phyloP scores from a whole-genome alignment of 768 basidiomycete species.

The Mrakia blollopis region DNA sequence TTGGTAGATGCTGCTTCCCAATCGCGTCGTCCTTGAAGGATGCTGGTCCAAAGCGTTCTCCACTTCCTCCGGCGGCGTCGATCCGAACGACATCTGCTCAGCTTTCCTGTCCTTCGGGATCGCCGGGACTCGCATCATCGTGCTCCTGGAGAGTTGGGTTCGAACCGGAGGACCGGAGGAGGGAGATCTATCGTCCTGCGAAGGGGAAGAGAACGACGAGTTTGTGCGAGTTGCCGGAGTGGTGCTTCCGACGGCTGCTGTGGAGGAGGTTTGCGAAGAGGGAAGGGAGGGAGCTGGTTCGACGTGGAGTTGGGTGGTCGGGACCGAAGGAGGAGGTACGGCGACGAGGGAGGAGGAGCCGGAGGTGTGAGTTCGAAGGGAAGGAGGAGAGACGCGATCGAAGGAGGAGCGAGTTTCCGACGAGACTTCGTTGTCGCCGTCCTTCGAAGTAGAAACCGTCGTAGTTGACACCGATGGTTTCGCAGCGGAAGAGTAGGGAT shows the following conservation, averaged over 20 bases:
- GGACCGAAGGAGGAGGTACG: background rate
- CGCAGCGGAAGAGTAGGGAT: background rate
- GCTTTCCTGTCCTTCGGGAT: constrained; percentile 20
- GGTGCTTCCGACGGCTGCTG: background rate
- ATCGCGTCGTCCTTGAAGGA: background rate
- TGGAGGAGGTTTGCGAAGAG: background rate
- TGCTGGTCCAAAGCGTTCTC: background rate
- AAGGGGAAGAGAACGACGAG: background rate
- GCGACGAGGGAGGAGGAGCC: background rate
- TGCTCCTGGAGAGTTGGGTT: constrained; percentile 20
- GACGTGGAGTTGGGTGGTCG: constrained; percentile 4
- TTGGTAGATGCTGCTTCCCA: constrained; percentile 14
- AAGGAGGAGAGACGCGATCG: background rate
- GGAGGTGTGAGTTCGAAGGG: background rate
- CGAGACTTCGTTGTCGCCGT: background rate
- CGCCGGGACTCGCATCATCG: constrained; percentile 23
- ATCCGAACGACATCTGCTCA: constrained; percentile 19
- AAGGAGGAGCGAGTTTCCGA: background rate
- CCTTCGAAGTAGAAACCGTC: background rate
- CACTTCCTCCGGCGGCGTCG: constrained; percentile 6
- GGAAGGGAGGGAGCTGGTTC: background rate
- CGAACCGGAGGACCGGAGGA: constrained; percentile 7
- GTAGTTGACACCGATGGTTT: constrained; percentile 2
- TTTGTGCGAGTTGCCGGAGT: background rate
- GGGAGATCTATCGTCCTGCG: background rate